These are phyloP conservation scores for Populus simonii DNA, from an alignment of 345 rosid genomes.

Conservation along the genomic window DNA sequence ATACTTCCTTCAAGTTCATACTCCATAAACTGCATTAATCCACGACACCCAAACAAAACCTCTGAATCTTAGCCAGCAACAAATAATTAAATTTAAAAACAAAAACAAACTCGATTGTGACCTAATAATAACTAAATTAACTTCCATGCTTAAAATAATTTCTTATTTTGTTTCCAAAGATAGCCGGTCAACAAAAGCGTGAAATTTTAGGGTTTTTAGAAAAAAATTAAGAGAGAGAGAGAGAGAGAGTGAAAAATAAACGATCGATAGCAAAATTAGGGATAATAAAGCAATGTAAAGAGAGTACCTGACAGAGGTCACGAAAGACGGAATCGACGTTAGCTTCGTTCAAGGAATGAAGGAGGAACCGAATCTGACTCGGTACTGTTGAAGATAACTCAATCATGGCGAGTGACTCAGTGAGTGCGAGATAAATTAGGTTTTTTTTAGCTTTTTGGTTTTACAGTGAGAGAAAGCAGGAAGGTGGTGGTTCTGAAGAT, in stretches of 20 bases:
- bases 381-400: slow-evolving; percentile 46
- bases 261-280: not conserved
- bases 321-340: slow-evolving; percentile 53
- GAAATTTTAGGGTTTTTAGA: not conserved
- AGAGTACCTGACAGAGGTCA: slow-evolving; percentile 60
- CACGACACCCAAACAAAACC: not conserved
- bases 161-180: not conserved
- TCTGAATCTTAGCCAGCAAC: not conserved
- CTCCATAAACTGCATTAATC: slow-evolving; percentile 50
- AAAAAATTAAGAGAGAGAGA: not conserved
- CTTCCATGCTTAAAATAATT: not conserved
- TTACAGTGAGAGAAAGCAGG: not conserved
- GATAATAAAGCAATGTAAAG: not conserved
- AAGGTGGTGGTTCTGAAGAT: slow-evolving; percentile 11
- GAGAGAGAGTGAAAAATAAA: not conserved
- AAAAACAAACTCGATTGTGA: not conserved
- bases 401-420: slow-evolving; percentile 40
- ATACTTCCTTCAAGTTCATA: slow-evolving; percentile 59
- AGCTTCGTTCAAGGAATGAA: slow-evolving; percentile 53
- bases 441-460: not conserved
- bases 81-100: not conserved
- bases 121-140: not conserved
- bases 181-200: not conserved
- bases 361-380: slow-evolving; percentile 66
- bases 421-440: slow-evolving; percentile 15